Conservation (phyloP, 257 asterid genomes). For the Salvia rosmarinus region DNA sequence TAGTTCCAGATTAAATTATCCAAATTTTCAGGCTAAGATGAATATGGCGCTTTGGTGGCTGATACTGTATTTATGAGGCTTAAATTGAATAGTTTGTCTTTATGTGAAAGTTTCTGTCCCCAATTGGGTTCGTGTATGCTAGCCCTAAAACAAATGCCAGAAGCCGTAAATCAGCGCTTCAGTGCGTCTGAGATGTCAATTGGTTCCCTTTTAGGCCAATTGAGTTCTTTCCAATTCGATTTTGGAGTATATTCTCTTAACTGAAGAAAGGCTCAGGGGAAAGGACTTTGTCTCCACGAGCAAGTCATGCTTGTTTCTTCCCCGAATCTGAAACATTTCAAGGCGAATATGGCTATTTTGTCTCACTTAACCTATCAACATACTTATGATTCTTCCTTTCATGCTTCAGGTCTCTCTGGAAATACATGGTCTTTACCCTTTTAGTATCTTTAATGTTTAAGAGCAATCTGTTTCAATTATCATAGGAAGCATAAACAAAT, state of each 20-base stretch:
- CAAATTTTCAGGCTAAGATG: background rate
- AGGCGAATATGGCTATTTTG: background rate
- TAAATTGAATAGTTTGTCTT: background rate
- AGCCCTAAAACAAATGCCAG: background rate
- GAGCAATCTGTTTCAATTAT: background rate
- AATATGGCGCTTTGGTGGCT: background rate
- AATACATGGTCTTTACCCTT: background rate
- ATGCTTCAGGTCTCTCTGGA: background rate
- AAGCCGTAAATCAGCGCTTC: background rate
- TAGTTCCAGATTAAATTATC: background rate
- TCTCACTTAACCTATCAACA: background rate
- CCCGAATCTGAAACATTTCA: background rate
- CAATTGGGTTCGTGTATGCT: conserved; percentile 16
- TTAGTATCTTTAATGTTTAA: background rate
- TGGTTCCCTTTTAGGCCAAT: background rate
- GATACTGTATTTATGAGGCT: conserved; percentile 19
- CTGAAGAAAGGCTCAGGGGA: background rate
- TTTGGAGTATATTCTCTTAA: background rate
- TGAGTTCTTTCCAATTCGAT: background rate
- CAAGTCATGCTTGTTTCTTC: background rate
- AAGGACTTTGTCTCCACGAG: background rate
- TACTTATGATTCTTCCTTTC: conserved; percentile 9
- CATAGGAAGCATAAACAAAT: too few species aligned
- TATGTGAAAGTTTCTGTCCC: background rate
- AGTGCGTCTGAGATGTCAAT: background rate